Conservation (phyloP, 1,139 yeast species). For the Protomyces gravidus region DNA sequence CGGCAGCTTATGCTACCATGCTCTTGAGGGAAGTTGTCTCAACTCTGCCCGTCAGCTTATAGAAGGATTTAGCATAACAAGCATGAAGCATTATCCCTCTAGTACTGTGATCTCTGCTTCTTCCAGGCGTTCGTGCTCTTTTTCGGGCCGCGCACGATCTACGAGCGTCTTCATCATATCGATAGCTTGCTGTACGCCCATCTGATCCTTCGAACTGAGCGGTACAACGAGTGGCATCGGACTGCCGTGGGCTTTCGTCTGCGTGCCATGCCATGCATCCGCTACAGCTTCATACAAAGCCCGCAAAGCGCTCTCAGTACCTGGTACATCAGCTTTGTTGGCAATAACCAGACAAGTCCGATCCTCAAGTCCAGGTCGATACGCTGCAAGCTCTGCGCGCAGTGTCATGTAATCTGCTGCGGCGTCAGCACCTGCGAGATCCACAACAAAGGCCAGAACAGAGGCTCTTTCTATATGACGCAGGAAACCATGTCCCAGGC, state of each 20-base stretch:
- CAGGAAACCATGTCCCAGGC: constrained; percentile 89
- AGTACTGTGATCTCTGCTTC: not conserved
- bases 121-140: not conserved
- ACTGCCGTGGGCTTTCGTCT: not conserved
- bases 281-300: constrained; percentile 9
- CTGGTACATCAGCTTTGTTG: constrained; percentile 29
- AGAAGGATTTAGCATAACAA: not conserved
- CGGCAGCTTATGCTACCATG: constrained; percentile 96
- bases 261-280: constrained; percentile 7
- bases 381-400: constrained; percentile 24
- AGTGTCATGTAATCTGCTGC: constrained; percentile 20
- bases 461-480: constrained; percentile 89
- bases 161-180: constrained; percentile 16
- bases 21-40: constrained; percentile 50
- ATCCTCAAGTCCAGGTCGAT: constrained; percentile 12
- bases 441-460: constrained; percentile 81
- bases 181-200: constrained; percentile 24
- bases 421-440: constrained; percentile 42
- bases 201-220: constrained; percentile 23
- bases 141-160: not conserved
- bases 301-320: constrained; percentile 2
- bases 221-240: constrained; percentile 13
- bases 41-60: constrained; percentile 18
- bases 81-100: not conserved
- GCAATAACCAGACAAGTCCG: constrained; percentile 22